Percentiles rank a stretch among this genome's conserved stretches.
phyloP scores from a whole-genome alignment of 2,329 filamentous ascomycete genomes.

The Fusarium concolor region DNA sequence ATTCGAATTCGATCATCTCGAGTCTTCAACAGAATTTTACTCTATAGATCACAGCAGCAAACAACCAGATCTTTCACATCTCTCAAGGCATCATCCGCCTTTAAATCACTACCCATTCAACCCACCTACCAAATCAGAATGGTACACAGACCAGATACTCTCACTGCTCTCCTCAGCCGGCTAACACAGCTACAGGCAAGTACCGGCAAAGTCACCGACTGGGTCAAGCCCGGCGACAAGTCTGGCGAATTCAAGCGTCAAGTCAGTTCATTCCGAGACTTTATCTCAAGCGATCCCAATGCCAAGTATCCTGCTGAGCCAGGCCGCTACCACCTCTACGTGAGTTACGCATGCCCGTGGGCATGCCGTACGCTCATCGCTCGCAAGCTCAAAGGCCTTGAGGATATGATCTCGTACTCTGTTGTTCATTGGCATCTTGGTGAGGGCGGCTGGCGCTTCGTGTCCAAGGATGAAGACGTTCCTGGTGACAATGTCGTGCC shows the following conservation, averaged over 20 bases:
- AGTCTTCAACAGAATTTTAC: slow-evolving; percentile 22
- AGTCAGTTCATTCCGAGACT: slow-evolving; percentile 83
- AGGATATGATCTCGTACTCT: slow-evolving; percentile 82
- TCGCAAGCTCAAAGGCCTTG: slow-evolving; percentile 89
- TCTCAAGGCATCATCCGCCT: slow-evolving; percentile 6
- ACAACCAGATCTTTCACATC: slow-evolving; percentile 22
- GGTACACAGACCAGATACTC: slow-evolving; percentile 23
- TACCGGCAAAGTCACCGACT: slow-evolving; percentile 74
- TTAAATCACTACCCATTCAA: neutral
- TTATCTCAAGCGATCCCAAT: slow-evolving; percentile 76
- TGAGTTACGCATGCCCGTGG: slow-evolving; percentile 96
- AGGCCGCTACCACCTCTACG: slow-evolving; percentile 92
- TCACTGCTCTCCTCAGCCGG: neutral
- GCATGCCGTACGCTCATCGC: slow-evolving; percentile 90
- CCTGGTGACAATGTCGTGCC: slow-evolving; percentile 73
- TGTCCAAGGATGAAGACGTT: slow-evolving; percentile 67
- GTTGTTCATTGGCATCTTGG: slow-evolving; percentile 94
- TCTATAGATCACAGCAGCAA: slow-evolving; percentile 11
- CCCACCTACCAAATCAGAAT: slow-evolving; percentile 41
- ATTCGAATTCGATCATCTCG: slow-evolving; percentile 30
- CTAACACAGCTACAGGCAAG: slow-evolving; percentile 39
- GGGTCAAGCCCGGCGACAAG: slow-evolving; percentile 82
- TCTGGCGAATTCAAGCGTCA: slow-evolving; percentile 94
- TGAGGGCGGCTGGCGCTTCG: slow-evolving; percentile 83
- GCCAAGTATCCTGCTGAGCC: slow-evolving; percentile 87